Percentiles rank a stretch among this genome's conserved stretches.
These are phyloP conservation scores for Mortierella claussenii DNA, from an alignment of 192 early-diverging fungal genomes.

Conservation along the genomic window DNA sequence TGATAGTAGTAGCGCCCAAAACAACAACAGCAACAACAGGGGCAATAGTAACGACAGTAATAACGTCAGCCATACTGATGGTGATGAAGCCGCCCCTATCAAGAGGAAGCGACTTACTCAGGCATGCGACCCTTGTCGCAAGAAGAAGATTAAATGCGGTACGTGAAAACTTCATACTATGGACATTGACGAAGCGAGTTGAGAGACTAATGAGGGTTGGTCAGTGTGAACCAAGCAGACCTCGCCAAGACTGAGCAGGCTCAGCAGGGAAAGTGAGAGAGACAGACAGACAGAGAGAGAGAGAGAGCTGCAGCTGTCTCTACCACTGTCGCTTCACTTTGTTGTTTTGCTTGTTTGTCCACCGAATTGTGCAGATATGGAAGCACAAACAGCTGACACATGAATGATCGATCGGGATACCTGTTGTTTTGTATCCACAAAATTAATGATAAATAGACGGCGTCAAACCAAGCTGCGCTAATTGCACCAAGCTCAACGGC, in stretches of 20 bases:
- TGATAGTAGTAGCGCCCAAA: too few relatives aligned
- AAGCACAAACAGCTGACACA: too few relatives aligned
- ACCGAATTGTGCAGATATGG: too few relatives aligned
- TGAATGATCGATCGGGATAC: too few relatives aligned
- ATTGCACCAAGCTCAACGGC: conserved; percentile 74
- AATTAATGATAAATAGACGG: conserved; percentile 64
- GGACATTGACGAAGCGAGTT: too few relatives aligned
- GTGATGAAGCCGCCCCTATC: conserved; percentile 15
- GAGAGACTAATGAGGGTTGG: conserved; percentile 16
- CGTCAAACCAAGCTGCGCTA: conserved; percentile 79
- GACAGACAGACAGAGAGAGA: neutral
- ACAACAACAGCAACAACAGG: conserved; percentile 14
- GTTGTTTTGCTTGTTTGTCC: neutral
- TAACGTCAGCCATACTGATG: too few relatives aligned
- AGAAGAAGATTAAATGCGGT: conserved; percentile 74
- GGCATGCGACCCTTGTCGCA: conserved; percentile 78
- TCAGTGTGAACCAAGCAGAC: too few relatives aligned
- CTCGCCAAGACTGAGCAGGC: too few relatives aligned
- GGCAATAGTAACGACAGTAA: too few relatives aligned
- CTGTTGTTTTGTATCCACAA: neutral
- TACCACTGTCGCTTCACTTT: neutral
- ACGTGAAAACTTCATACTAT: conserved; percentile 12
- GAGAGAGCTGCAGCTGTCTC: neutral
- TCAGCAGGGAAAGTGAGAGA: too few relatives aligned
- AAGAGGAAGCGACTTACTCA: conserved; percentile 76